Evolutionary conservation across 2,329 filamentous ascomycete genomes (phyloP), one percentile per base, ranked within the genome.

Genomic region (Claviceps africana): DNA sequence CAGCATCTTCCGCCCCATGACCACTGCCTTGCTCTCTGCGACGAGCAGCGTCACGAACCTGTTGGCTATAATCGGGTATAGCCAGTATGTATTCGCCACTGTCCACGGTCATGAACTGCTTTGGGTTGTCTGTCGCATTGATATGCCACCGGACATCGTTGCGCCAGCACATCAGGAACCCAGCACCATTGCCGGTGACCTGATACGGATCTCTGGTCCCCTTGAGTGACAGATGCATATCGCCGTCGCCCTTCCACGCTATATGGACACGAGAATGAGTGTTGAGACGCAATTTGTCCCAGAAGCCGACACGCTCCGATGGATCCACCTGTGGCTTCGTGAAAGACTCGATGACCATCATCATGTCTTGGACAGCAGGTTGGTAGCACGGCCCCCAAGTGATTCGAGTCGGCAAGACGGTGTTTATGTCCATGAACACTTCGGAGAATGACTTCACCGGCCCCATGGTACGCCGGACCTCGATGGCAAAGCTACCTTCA

Each of bases 361-460:
- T 98, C 86, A 97, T 95, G 63, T 98, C 94, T 66, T 98, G 93
- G 48, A 98, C 91, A 1, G 91, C 91, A 30, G 94, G 93, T 63
- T 98, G 94, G 62, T 97, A 98, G 2, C 90, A 95, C 46, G 93
- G 90, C 8, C 90, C 90, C 94, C 93, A 98, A 0, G 91, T 96
- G 51, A 98, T 91, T 45, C 87, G 82, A 0, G 93, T 98, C 2
- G 94, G 88, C 54, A 91, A 81, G 51, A 84, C 86, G 2, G 91
- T 96, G 66, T 97, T 95, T 66, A 98, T 90, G 57, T 95, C 87
- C 60, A 98, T 77, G 35, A 79, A 81, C 67, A 96, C 90, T 62
- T 97, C 86, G 0, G 93, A 96, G 64, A 93, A 98, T 0, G 89
- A 94, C 69, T 98, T 98, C 57, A 98, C 88, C 0, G 94, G 88